These are phyloP conservation scores for Rhizoclosmatium sp. DNA, from an alignment of 192 early-diverging fungal genomes.

Conservation along the genomic window DNA sequence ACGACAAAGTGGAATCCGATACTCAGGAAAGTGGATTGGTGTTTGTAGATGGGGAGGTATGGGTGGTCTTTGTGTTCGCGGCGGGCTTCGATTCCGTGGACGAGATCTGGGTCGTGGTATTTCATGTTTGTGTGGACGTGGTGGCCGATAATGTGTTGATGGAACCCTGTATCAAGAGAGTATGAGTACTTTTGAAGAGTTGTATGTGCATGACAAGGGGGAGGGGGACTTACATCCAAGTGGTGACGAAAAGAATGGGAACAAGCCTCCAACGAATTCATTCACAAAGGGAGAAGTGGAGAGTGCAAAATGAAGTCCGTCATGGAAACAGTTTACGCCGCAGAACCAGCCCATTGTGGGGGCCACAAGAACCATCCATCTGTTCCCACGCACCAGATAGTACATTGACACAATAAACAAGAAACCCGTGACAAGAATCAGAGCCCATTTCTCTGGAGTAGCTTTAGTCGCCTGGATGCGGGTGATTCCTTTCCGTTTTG, in stretches of 20 bases:
- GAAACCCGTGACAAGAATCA: neutral
- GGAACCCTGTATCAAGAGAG: neutral
- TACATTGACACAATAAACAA: neutral
- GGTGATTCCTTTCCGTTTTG: slow-evolving; percentile 7
- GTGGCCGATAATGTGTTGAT: slow-evolving; percentile 27
- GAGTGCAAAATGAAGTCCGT: slow-evolving; percentile 24
- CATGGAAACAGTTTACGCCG: slow-evolving; percentile 24
- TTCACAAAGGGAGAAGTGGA: slow-evolving; percentile 1
- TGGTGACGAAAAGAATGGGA: slow-evolving; percentile 26
- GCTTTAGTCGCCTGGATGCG: slow-evolving; percentile 26
- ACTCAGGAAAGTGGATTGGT: neutral
- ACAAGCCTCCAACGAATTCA: neutral
- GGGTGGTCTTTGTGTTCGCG: slow-evolving; percentile 21
- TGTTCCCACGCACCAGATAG: slow-evolving; percentile 5
- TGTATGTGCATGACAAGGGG: neutral
- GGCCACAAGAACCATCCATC: slow-evolving; percentile 12
- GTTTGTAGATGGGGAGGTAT: neutral
- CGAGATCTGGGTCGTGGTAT: slow-evolving; percentile 26
- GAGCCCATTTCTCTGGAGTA: slow-evolving; percentile 15
- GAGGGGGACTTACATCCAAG: neutral
- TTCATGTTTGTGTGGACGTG: slow-evolving; percentile 25
- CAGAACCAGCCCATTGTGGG: neutral
- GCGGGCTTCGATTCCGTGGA: slow-evolving; percentile 16
- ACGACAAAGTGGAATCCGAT: slow-evolving; percentile 13
- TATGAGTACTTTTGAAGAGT: neutral